Percentiles rank a stretch among this genome's conserved stretches.
These are phyloP conservation scores for Mucor indicus DNA, from an alignment of 371 early-diverging fungal genomes.

Conservation along the genomic window DNA sequence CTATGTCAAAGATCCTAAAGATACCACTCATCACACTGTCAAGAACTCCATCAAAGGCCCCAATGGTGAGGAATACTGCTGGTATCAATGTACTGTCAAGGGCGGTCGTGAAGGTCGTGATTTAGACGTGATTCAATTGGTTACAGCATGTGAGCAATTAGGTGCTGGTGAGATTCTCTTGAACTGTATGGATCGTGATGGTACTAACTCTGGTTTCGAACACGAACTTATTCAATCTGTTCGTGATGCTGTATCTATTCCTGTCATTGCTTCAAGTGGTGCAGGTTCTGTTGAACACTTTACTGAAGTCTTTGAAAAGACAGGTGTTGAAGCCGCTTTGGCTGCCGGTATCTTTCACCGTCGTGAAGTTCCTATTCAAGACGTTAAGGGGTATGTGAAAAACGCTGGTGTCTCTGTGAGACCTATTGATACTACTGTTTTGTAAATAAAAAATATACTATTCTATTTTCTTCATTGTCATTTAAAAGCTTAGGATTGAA, in stretches of 20 bases:
- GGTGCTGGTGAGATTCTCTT: slow-evolving; percentile 96
- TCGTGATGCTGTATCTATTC: slow-evolving; percentile 76
- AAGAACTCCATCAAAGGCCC: slow-evolving; percentile 77
- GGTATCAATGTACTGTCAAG: slow-evolving; percentile 98
- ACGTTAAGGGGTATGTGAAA: slow-evolving; percentile 74
- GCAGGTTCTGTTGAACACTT: slow-evolving; percentile 90
- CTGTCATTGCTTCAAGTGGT: slow-evolving; percentile 96
- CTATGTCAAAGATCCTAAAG: slow-evolving; percentile 79
- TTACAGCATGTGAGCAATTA: slow-evolving; percentile 80
- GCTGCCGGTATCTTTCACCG: slow-evolving; percentile 98
- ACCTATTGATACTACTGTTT: slow-evolving; percentile 23
- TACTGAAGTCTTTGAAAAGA: slow-evolving; percentile 76
- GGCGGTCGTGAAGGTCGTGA: slow-evolving; percentile 96
- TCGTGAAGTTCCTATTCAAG: slow-evolving; percentile 82
- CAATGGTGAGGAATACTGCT: slow-evolving; percentile 89
- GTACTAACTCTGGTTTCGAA: slow-evolving; percentile 95
- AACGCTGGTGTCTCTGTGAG: slow-evolving; percentile 41
- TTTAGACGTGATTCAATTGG: slow-evolving; percentile 89
- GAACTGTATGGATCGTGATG: slow-evolving; percentile 97
- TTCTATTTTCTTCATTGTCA: too few relatives aligned
- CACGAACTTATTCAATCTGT: slow-evolving; percentile 78
- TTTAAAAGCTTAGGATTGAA: too few relatives aligned
- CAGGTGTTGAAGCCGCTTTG: slow-evolving; percentile 90
- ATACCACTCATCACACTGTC: slow-evolving; percentile 76
- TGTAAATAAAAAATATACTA: slow-evolving; percentile 23